phyloP scores from a whole-genome alignment of 2,329 filamentous ascomycete genomes.

The Phaeosphaeria sp. region DNA sequence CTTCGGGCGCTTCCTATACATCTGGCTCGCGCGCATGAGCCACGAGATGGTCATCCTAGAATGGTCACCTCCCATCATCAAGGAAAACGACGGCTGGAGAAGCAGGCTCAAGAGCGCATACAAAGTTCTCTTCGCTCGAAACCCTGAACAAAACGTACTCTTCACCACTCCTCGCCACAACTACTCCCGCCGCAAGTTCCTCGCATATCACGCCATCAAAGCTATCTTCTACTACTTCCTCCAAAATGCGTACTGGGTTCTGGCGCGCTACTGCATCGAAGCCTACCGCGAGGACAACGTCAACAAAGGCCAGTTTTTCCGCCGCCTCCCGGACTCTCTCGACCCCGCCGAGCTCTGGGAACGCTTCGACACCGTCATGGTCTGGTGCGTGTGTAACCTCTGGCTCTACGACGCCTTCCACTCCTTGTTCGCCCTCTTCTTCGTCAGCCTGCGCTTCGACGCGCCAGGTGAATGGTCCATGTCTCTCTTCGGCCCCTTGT shows the following conservation, averaged over 20 bases:
- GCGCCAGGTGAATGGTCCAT: conserved; percentile 11
- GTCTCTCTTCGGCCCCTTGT: conserved; percentile 14
- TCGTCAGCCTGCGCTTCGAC: conserved; percentile 16
- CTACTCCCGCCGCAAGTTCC: conserved; percentile 6
- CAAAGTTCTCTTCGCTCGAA: conserved; percentile 18
- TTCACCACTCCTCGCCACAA: not conserved
- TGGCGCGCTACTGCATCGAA: not conserved
- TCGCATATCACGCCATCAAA: conserved; percentile 6
- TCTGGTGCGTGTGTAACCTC: conserved; percentile 19
- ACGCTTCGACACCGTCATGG: conserved; percentile 8
- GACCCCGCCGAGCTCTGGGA: conserved; percentile 3
- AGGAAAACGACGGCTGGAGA: conserved; percentile 6
- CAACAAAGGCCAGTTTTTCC: conserved; percentile 5
- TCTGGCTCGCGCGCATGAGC: conserved; percentile 26
- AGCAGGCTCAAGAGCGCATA: conserved; percentile 9
- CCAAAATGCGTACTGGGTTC: not conserved
- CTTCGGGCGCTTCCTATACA: conserved; percentile 22
- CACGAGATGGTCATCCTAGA: conserved; percentile 15
- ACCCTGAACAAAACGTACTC: not conserved
- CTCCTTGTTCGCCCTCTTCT: conserved; percentile 17
- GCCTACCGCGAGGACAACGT: not conserved
- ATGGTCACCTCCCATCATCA: conserved; percentile 5
- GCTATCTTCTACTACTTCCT: not conserved
- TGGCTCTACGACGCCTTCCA: conserved; percentile 19
- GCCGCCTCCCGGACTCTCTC: conserved; percentile 9